A percentile compares a stretch with the other conserved stretches of the same genome.
Conservation (phyloP, 2,329 filamentous ascomycete genomes). For the Chaetothyriales sp. region DNA sequence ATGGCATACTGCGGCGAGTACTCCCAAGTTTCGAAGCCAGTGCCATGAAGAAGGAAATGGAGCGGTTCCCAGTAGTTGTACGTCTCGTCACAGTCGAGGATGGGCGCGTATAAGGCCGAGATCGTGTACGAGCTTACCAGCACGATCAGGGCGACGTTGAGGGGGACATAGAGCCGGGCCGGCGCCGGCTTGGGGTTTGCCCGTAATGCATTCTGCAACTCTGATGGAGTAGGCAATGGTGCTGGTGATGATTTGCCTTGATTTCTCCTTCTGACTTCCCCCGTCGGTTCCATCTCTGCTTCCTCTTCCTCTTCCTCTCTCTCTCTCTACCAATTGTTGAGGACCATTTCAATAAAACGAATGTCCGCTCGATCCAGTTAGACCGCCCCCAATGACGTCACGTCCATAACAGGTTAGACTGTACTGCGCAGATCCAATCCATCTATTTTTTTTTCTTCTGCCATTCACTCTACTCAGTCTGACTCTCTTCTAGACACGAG, state of each 20-base stretch:
- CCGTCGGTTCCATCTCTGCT: background rate
- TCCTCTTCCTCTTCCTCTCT: background rate
- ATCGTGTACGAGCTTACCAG: conserved; percentile 60
- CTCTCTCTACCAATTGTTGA: background rate
- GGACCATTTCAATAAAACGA: background rate
- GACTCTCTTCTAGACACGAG: background rate
- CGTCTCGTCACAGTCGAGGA: conserved; percentile 95
- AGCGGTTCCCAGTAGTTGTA: conserved; percentile 99
- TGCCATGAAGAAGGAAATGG: conserved; percentile 83
- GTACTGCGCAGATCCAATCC: background rate
- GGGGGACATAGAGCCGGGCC: conserved; percentile 47
- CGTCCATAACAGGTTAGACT: background rate
- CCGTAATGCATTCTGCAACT: background rate
- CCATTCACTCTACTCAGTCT: background rate
- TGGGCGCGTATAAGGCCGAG: conserved; percentile 70
- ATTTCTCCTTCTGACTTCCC: background rate
- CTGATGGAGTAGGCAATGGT: background rate
- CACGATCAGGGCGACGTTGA: conserved; percentile 64
- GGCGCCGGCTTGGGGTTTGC: conserved; percentile 26
- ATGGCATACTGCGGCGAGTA: conserved; percentile 93
- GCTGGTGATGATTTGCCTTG: conserved; percentile 3
- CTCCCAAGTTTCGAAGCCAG: conserved; percentile 95
- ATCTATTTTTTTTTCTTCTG: background rate
- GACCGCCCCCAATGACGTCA: background rate
- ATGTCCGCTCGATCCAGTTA: background rate